Evolutionary conservation across 1,284 basidiomycete genomes (phyloP).

Genomic region (Leccinum fuscescens): DNA sequence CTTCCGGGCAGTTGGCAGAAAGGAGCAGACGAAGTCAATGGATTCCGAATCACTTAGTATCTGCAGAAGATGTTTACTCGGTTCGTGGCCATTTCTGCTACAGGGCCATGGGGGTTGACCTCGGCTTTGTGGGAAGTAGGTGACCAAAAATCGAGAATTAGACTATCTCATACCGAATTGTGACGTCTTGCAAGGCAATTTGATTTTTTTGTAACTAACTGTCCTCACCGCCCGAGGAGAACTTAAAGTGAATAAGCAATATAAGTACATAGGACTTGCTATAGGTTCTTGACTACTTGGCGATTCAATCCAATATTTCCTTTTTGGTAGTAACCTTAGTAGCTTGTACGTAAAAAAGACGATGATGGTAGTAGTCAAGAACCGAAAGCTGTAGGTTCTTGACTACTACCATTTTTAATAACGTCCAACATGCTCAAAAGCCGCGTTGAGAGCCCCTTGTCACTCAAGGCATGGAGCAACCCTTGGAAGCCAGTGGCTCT

Average conservation of each 20-base stretch:
- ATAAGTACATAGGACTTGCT: background rate
- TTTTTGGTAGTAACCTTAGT: background rate
- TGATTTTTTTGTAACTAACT: background rate
- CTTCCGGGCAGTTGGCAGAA: slow-evolving; percentile 11
- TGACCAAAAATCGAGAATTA: slow-evolving; percentile 7
- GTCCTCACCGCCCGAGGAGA: too few relatives aligned
- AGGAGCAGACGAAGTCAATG: slow-evolving; percentile 13
- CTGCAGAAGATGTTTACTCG: background rate
- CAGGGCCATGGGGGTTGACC: slow-evolving; percentile 4
- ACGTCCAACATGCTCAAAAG: background rate
- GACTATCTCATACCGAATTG: background rate
- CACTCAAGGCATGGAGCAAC: background rate
- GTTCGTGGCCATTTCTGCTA: slow-evolving; percentile 12
- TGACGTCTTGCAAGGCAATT: background rate
- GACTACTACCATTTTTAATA: background rate
- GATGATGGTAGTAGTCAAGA: background rate
- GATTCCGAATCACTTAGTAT: slow-evolving; percentile 5
- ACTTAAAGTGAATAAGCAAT: background rate
- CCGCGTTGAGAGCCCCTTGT: background rate
- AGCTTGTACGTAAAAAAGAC: background rate
- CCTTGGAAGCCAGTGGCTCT: background rate
- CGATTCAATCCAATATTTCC: background rate
- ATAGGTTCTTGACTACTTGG: background rate
- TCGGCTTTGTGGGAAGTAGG: slow-evolving; percentile 9
- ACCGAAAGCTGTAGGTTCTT: background rate